These are phyloP conservation scores for Diaporthe sp. DNA, from an alignment of 2,329 filamentous ascomycete genomes.

Conservation along the genomic window DNA sequence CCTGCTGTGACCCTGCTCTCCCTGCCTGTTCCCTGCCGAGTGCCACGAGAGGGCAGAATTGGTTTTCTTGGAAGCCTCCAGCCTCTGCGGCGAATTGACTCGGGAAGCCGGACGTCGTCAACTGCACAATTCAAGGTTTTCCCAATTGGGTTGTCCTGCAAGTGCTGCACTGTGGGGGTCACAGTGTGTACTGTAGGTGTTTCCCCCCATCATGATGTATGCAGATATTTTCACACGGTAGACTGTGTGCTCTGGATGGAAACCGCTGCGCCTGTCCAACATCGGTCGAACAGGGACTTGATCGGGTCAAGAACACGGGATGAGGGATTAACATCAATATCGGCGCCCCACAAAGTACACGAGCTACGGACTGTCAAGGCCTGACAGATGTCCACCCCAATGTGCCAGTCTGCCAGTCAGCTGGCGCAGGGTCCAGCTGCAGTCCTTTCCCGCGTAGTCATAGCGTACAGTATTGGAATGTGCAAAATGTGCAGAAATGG, in stretches of 20 bases:
- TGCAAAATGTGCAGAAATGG: neutral
- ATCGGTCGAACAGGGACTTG: neutral
- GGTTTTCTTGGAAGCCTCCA: neutral
- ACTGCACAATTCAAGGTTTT: neutral
- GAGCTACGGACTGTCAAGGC: neutral
- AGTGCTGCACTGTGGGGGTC: neutral
- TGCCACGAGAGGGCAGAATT: conserved; percentile 28
- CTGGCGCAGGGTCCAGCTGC: too few relatives aligned
- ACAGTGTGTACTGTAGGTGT: neutral
- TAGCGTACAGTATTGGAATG: neutral
- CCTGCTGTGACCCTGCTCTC: neutral
- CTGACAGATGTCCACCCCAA: neutral
- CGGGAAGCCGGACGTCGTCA: neutral
- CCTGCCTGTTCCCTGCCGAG: conserved; percentile 8
- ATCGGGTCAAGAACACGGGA: neutral
- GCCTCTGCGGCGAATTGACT: conserved; percentile 21
- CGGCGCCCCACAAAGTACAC: neutral
- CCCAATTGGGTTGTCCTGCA: neutral
- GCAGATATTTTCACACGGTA: neutral
- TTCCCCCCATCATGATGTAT: neutral
- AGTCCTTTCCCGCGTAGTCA: neutral
- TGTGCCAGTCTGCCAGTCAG: neutral
- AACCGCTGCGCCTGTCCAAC: neutral
- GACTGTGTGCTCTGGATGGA: neutral
- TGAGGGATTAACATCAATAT: neutral